A percentile compares a stretch with the other conserved stretches of the same genome.
These are phyloP conservation scores for Zalerion maritima DNA, from an alignment of 495 filamentous ascomycete species.

Conservation along the genomic window DNA sequence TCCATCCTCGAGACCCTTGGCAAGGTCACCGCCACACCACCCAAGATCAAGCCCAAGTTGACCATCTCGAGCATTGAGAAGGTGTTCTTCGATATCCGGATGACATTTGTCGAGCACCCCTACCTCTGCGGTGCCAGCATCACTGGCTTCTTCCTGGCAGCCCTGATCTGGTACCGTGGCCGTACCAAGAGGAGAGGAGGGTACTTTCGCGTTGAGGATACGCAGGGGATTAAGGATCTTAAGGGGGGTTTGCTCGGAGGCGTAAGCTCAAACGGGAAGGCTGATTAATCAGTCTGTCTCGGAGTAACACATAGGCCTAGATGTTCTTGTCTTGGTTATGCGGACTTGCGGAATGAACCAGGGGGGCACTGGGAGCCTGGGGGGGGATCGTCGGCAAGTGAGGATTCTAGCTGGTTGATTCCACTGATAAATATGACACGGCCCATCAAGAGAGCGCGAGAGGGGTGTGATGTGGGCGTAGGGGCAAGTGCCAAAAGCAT, in stretches of 20 bases:
- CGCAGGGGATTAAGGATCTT: constrained; percentile 36
- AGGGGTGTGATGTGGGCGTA: too few species aligned
- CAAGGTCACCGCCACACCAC: constrained; percentile 54
- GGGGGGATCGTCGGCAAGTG: too few species aligned
- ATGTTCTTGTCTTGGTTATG: constrained; percentile 9
- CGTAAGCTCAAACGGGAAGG: constrained; percentile 50
- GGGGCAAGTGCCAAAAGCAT: too few species aligned
- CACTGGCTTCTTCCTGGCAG: constrained; percentile 35
- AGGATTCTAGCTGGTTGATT: too few species aligned
- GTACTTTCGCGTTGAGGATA: constrained; percentile 65
- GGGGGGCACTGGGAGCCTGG: too few species aligned
- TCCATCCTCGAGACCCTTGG: constrained; percentile 90
- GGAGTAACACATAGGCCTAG: constrained; percentile 5
- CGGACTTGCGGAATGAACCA: constrained; percentile 13
- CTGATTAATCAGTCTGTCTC: constrained; percentile 40
- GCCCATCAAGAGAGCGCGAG: too few species aligned
- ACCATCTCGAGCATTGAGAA: constrained; percentile 64
- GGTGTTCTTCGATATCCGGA: constrained; percentile 60
- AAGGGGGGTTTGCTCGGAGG: constrained; percentile 44
- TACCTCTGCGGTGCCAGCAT: constrained; percentile 51
- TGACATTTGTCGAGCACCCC: constrained; percentile 55
- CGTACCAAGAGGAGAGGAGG: constrained; percentile 43
- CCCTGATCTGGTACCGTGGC: constrained; percentile 41
- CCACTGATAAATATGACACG: too few species aligned
- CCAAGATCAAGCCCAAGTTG: constrained; percentile 76